Evolutionary conservation across 2,329 filamentous ascomycete genomes (phyloP), one percentile per base, ranked within the genome.

Genomic region (Fusarium incarnatum): DNA sequence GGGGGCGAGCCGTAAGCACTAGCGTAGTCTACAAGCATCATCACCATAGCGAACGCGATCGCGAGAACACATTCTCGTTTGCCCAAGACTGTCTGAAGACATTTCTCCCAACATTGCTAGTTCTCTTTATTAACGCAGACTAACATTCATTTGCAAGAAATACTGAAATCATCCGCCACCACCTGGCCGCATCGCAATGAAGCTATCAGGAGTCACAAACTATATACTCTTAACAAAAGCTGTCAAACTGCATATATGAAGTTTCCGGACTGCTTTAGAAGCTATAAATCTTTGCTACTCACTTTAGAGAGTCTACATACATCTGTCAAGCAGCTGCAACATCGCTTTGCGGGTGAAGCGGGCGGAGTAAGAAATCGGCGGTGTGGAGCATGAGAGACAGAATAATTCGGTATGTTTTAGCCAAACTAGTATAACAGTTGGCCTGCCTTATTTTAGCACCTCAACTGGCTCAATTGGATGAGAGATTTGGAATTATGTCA

Each of bases 241-340:
- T 32, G 13, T 0, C 13, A 32, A 32, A 16, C 7, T 15, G 30
- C 15, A 32, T 8, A 16, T 32, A 32, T 16, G 30, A 7, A n/a
- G 16, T 37, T 37, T 6, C 16, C 18, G 9, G 9, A n/a, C 34
- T 37, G 9, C 3, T 37, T 0, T n/a, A 18, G 5, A 11, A 4
- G 3, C 3, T n/a, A 11, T n/a, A 18, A 6, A 0, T 4, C 8
- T 11, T 37, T 18, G 34, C 7, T 11, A n/a, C 9, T 37, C 18
- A 11, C 2, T 37, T 18, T 9, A 18, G 18, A 37, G 16, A 37
- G 0, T n/a, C 2, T 0, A n/a, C 9, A 11, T n/a, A 5, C 9
- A 10, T 37, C 10, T n/a, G 6, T n/a, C 7, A 6, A 37, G 10
- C 34, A n/a, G 6, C 34, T n/a, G 9, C 3, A 37, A 37, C 1